Conservation (phyloP, 176 grass and related monocot species). For the Oryza punctata region DNA sequence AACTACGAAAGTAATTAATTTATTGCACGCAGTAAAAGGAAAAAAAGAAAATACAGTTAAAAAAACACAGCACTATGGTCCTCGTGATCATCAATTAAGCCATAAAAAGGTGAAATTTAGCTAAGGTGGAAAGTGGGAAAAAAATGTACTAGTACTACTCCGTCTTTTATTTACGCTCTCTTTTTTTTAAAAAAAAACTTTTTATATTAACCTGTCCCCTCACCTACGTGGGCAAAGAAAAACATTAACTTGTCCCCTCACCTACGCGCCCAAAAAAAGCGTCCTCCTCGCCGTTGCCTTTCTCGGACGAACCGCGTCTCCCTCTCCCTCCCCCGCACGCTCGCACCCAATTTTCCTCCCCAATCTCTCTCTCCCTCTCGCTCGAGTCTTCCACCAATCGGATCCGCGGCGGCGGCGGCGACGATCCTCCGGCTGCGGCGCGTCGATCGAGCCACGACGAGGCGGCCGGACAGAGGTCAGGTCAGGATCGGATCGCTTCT, state of each 20-base stretch:
- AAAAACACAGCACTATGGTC: conserved; percentile 13
- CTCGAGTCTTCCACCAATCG: not conserved
- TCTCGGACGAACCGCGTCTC: conserved; percentile 5
- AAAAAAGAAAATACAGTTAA: not conserved
- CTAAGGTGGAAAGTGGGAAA: conserved; percentile 37
- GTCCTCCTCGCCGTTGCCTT: conserved; percentile 33
- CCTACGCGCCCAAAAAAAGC: conserved; percentile 9
- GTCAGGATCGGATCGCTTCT: conserved; percentile 29
- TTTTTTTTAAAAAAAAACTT: not conserved
- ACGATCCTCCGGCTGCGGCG: not conserved
- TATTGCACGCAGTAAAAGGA: not conserved
- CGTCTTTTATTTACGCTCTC: conserved; percentile 11
- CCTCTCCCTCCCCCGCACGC: not conserved
- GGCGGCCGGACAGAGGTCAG: not conserved
- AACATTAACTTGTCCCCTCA: conserved; percentile 18
- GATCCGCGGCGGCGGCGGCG: not conserved
- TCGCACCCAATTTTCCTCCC: not conserved
- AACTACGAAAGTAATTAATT: not conserved
- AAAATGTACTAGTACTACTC: conserved; percentile 28
- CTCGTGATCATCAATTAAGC: not conserved
- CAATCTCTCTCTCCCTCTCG: not conserved
- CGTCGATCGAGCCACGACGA: conserved; percentile 27
- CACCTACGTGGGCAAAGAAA: not conserved
- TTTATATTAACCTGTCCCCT: conserved; percentile 24
- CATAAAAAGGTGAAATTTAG: not conserved